phyloP scores from a whole-genome alignment of 768 basidiomycete genomes.

The Amanita brunnescens region DNA sequence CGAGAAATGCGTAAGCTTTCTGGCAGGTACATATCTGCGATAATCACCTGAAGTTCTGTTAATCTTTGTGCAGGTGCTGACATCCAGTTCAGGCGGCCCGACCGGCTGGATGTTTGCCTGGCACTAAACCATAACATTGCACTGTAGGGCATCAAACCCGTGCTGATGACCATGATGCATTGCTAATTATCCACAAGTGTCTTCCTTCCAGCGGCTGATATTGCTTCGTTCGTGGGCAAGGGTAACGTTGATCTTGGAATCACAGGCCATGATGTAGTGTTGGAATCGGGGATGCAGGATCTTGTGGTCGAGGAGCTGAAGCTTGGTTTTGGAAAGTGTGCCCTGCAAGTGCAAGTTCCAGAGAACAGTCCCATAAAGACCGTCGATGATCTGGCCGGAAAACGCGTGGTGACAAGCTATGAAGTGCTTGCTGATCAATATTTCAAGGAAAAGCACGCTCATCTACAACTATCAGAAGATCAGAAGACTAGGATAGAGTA shows the following conservation, averaged over 20 bases:
- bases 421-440: slow-evolving; percentile 79
- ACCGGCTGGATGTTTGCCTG: slow-evolving; percentile 88
- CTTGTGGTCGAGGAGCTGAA: slow-evolving; percentile 73
- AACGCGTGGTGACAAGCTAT: slow-evolving; percentile 91
- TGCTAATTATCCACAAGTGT: slow-evolving; percentile 43
- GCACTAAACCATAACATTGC: slow-evolving; percentile 90
- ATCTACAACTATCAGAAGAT: slow-evolving; percentile 40
- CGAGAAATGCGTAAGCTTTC: slow-evolving; percentile 80
- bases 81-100: slow-evolving; percentile 84
- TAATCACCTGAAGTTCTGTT: slow-evolving; percentile 6
- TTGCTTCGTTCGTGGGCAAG: slow-evolving; percentile 97
- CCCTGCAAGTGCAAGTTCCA: slow-evolving; percentile 86
- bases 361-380: slow-evolving; percentile 60
- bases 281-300: slow-evolving; percentile 77
- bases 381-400: slow-evolving; percentile 78
- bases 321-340: slow-evolving; percentile 90
- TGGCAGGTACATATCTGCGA: slow-evolving; percentile 52
- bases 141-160: slow-evolving; percentile 50
- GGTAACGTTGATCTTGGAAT: slow-evolving; percentile 96
- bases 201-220: slow-evolving; percentile 94
- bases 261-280: slow-evolving; percentile 95
- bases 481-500: slow-evolving; percentile 82
- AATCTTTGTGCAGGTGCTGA: slow-evolving; percentile 63
- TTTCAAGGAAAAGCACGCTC: slow-evolving; percentile 59
- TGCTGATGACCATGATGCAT: neutral